Evolutionary conservation across 139 green algal genomes (phyloP), one percentile per base, ranked within the genome.

Genomic region (Picochlorum sp.): DNA sequence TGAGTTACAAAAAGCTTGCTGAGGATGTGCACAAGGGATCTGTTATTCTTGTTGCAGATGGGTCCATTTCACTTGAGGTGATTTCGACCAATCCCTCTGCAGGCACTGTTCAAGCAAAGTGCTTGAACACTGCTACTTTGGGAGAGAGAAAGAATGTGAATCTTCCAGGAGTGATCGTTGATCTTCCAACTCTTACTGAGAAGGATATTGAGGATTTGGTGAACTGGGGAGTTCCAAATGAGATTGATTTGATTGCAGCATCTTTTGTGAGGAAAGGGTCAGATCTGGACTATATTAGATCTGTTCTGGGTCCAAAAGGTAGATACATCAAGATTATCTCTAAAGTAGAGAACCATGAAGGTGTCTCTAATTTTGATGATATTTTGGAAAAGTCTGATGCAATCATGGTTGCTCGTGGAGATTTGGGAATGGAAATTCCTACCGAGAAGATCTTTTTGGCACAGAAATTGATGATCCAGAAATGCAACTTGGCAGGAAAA

Each of bases 381-480:
- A 97, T 98, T 72, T 74, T 98, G 64, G 70, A 75, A 2, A 86
- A 86, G 66, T 90, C 82, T 3, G 91, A 96, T 66, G 85, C 73
- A 51, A 81, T 92, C 68, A 95, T 95, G 86, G 74, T 87, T 34
- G 92, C 92, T 0, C 84, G 92, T 31, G 93, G 93, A 23, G 93
- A 98, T 75, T 77, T 98, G 74, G 93, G 93, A 61, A 98, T 98
- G 90, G 94, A 98, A 76, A 97, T 98, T 72, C 90, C 91, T 41
- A 95, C 95, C 3, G 92, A 98, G 62, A 98, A 97, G 84, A 97
- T 99, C 69, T 99, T 99, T 79, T 82, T 98, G 62, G 91, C 88
- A 7, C 91, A 98, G 77, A 98, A 98, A 82, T 88, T 95, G 76
- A 96, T 96, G 88, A 96, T 96, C 73, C 87, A 94, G 55, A 92